phyloP scores from a whole-genome alignment of 2,329 filamentous ascomycete species.

The Akanthomyces lecanii region DNA sequence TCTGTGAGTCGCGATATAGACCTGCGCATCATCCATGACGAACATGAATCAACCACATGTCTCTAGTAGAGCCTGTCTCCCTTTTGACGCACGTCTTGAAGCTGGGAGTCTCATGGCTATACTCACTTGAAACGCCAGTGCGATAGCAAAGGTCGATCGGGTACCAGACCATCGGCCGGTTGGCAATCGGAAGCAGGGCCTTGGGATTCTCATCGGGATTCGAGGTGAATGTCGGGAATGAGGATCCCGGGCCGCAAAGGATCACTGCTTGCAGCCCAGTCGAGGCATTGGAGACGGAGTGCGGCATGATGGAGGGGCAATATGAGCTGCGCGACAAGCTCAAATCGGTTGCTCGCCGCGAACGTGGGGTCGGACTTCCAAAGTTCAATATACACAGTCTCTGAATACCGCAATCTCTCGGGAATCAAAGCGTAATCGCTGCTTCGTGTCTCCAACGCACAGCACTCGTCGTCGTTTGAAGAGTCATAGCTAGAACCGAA shows the following conservation, averaged over 20 bases:
- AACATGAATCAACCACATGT: neutral
- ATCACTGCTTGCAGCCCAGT: conserved; percentile 80
- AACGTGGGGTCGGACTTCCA: neutral
- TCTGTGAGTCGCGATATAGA: neutral
- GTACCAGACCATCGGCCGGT: conserved; percentile 87
- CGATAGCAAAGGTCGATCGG: conserved; percentile 81
- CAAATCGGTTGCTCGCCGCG: neutral
- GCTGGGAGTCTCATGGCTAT: neutral
- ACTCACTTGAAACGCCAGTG: conserved; percentile 69
- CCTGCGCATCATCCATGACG: neutral
- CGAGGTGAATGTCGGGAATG: conserved; percentile 76
- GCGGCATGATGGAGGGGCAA: conserved; percentile 56
- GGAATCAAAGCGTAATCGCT: neutral
- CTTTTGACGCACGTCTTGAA: neutral
- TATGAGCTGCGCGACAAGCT: conserved; percentile 3
- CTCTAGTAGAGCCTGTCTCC: neutral
- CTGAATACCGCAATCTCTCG: neutral
- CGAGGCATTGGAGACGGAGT: conserved; percentile 67
- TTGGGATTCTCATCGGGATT: conserved; percentile 78
- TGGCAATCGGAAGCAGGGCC: conserved; percentile 76
- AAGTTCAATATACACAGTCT: no score
- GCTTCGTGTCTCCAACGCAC: neutral
- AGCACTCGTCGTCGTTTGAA: conserved; percentile 4
- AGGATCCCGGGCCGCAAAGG: conserved; percentile 76
- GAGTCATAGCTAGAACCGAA: conserved; percentile 9